Percentiles rank a stretch among this genome's conserved stretches.
Evolutionary conservation across 176 grass and related monocot genomes (phyloP).

Genomic region (Oryza punctata): DNA sequence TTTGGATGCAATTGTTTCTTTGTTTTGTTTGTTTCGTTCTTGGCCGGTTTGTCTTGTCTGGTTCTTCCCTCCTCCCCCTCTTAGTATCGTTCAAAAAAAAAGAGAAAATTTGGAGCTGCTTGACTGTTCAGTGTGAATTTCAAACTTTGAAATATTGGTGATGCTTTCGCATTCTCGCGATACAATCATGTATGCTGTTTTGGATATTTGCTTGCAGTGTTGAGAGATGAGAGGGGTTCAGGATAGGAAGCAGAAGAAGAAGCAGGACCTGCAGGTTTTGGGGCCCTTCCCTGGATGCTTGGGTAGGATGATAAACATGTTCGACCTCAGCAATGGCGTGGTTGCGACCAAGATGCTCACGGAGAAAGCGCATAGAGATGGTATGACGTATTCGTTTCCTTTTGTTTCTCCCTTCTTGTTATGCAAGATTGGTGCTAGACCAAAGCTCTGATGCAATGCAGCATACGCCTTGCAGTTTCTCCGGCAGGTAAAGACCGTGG

Average conservation of each 20-base stretch:
- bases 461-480: slow-evolving; percentile 44
- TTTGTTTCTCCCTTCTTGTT: background rate
- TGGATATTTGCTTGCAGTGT: slow-evolving; percentile 41
- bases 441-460: slow-evolving; percentile 29
- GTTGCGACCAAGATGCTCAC: slow-evolving; percentile 76
- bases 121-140: slow-evolving; percentile 29
- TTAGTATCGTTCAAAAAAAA: background rate
- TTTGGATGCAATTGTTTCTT: slow-evolving; percentile 41
- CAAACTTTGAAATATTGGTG: slow-evolving; percentile 19
- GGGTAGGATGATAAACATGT: slow-evolving; percentile 73
- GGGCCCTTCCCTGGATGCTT: slow-evolving; percentile 63
- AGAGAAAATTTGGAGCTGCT: background rate
- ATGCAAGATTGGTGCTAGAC: background rate
- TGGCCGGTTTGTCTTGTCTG: slow-evolving; percentile 19
- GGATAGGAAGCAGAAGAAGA: slow-evolving; percentile 53
- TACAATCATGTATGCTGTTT: background rate
- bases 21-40: slow-evolving; percentile 42
- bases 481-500: slow-evolving; percentile 48
- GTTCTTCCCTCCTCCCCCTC: background rate
- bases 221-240: slow-evolving; percentile 57
- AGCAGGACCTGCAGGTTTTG: slow-evolving; percentile 60
- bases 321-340: slow-evolving; percentile 65
- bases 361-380: slow-evolving; percentile 72
- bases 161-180: background rate
- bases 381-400: slow-evolving; percentile 41